Evolutionary conservation across 805 yeast genomes (phyloP).

Genomic region (Candida anglica): DNA sequence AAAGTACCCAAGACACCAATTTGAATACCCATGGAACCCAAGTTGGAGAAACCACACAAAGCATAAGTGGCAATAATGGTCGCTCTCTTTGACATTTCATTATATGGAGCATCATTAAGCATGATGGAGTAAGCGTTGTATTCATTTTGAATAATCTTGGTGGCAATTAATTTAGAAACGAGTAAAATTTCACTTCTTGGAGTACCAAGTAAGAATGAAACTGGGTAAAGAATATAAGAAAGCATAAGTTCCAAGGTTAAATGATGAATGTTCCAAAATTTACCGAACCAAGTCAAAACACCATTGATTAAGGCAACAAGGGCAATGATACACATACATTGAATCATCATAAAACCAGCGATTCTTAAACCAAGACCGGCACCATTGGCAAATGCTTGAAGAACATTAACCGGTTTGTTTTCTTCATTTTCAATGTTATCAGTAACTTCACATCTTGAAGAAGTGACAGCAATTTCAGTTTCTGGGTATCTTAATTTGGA

Average conservation of each 20-base stretch:
- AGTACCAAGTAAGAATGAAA: constrained; percentile 55
- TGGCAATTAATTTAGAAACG: constrained; percentile 50
- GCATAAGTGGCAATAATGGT: constrained; percentile 57
- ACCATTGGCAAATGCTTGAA: constrained; percentile 57
- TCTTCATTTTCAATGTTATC: constrained; percentile 26
- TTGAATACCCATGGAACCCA: constrained; percentile 60
- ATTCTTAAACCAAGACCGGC: constrained; percentile 55
- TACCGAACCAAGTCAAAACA: constrained; percentile 56
- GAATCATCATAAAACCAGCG: constrained; percentile 55
- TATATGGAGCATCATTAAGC: constrained; percentile 39
- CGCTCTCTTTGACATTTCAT: constrained; percentile 46
- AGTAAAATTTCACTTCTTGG: constrained; percentile 48
- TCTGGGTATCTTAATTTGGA: constrained; percentile 60
- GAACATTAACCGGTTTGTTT: constrained; percentile 42
- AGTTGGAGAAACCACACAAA: constrained; percentile 59
- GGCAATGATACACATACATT: constrained; percentile 59
- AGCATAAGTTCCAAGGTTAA: constrained; percentile 53
- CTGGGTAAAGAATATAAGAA: constrained; percentile 57
- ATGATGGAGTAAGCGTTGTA: constrained; percentile 49
- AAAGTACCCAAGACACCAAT: constrained; percentile 56
- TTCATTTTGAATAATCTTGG: constrained; percentile 60
- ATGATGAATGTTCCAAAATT: constrained; percentile 53
- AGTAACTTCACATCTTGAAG: constrained; percentile 44
- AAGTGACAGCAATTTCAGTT: constrained; percentile 49
- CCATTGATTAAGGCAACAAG: constrained; percentile 54